Base-by-base conservation (phyloP, 208 protist species). In the Wallacemonas sp. region DNA sequence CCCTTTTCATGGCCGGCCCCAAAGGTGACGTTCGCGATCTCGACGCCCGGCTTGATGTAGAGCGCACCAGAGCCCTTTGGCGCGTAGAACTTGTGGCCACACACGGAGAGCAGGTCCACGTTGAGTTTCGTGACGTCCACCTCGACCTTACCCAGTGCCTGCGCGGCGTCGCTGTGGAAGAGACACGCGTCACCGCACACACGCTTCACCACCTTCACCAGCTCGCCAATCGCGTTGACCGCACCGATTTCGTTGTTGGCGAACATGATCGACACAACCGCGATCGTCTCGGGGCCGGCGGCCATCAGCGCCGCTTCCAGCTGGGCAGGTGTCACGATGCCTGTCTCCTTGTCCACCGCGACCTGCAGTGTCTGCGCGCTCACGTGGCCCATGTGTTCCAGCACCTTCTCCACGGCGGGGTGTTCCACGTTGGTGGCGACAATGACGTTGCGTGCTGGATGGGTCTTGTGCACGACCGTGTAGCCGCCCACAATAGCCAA, bases 21-120 rank as follows among this genome's bases (percentile, higher is more conserved):
- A 49, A 81, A 82, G 20, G 90, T 71, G 32, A 94, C 69, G 65
- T 89, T 93, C n/a, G 65, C 25, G 11, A 95, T 25, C 18, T 29
- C 18, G 31, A 92, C 78, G 12, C 81, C 88, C 10, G 76, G 65
- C 28, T 68, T 75, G n/a, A 94, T 74, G 68, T 88, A 95, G 2
- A 97, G 72, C 1, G 86, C 86, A 5, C 87, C 91, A 2, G 83
- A 65, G 42, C 95, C 95, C 55, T 99, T 99, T 22, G 98, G 98
- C 0, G 95, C 98, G 78, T 99, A 98, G 32, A 99, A 89, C 74
- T 99, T 99, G 79, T 99, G 99, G 5, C 92, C 97, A 49, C 85
- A 97, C 18, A 99, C 94, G 2, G 97, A 98, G 38, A 99, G 73
- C 0, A 98, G 63, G 83, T 99, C 98, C 38, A 99, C 92, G 8